Base-by-base conservation (phyloP, 2,329 filamentous ascomycete species). In the Sordariomycetes sp. region DNA sequence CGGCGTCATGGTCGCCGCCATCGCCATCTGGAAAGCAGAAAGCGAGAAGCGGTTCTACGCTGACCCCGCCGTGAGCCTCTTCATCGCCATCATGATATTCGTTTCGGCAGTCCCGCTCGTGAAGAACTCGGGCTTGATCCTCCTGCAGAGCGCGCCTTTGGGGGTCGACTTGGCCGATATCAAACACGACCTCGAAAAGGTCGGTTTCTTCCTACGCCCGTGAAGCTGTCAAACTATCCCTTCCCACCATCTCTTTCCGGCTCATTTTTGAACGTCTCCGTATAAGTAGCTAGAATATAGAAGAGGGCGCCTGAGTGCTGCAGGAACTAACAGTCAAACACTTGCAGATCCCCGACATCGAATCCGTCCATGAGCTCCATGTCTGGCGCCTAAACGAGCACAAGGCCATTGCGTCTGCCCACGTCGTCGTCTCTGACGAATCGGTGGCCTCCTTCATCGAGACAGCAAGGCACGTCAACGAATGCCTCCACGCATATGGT, bases 71-170 rank as follows among this genome's bases (percentile, higher is more conserved):
- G 79, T 86, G 37, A 82, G 85, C 59, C 76, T 88, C 67, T 84
- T 78, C 55, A 92, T 91, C 64, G 79, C 85, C 2, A 60, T 89
- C n/a, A 86, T 90, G 79, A 89, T 91, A 48, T 72, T 90, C 2
- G 59, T 81, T 0, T 83, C 86, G 0, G 79, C 85, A 0, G 63
- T 86, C 14, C 85, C 86, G 0, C 73, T 90, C 60, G 76, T 85
- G 46, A 82, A 78, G 65, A 78, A 75, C 53, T 81, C 79, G 55
- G 87, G 87, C 5, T 74, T 74, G 35, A 89, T 91, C 57, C 72
- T 91, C 1, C 75, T 91, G 18, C 80, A 90, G 67, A 85, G 81
- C 60, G 83, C 82, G 0, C 87, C 88, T 0, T 66, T 69, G 0
- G 83, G 80, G 1, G 76, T 90, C 2, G 75, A 81, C 3, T 65